phyloP scores from a whole-genome alignment of 108 stramenopile genomes.

The Discostella pseudostelligera region DNA sequence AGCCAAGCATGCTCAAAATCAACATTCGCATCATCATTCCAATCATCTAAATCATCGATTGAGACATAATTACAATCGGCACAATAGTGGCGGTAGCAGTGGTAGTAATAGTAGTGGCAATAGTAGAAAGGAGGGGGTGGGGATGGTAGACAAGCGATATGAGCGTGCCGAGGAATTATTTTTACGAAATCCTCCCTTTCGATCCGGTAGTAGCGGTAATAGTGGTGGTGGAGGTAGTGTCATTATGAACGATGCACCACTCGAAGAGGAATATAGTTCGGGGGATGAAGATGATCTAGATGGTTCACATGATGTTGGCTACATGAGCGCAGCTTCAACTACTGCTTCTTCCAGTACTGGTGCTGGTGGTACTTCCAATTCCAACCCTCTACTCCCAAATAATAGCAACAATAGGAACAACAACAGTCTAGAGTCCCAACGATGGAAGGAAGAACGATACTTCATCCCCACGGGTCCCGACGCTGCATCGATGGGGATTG shows the following conservation, averaged over 20 bases:
- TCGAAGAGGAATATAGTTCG: constrained; percentile 37
- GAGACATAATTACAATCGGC: constrained; percentile 16
- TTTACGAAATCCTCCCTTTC: constrained; percentile 15
- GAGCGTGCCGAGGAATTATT: constrained; percentile 39
- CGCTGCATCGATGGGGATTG: constrained; percentile 25
- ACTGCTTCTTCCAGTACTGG: neutral
- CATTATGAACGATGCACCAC: neutral
- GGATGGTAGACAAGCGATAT: neutral
- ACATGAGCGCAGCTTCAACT: neutral
- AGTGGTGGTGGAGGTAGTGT: neutral
- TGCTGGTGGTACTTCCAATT: too few relatives aligned
- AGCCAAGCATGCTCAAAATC: constrained; percentile 12
- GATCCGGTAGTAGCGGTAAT: neutral
- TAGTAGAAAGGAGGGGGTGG: neutral
- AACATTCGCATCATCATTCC: neutral
- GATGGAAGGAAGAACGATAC: constrained; percentile 23
- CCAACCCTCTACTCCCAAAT: too few relatives aligned
- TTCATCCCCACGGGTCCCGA: constrained; percentile 34
- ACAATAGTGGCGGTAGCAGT: constrained; percentile 19
- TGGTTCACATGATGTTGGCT: constrained; percentile 1
- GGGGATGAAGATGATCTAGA: constrained; percentile 49
- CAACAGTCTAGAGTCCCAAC: constrained; percentile 33
- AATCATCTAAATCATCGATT: constrained; percentile 36
- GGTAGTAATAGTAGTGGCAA: neutral
- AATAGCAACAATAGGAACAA: constrained; percentile 34